phyloP scores from a whole-genome alignment of 345 rosid genomes.

The Camelina laxa region DNA sequence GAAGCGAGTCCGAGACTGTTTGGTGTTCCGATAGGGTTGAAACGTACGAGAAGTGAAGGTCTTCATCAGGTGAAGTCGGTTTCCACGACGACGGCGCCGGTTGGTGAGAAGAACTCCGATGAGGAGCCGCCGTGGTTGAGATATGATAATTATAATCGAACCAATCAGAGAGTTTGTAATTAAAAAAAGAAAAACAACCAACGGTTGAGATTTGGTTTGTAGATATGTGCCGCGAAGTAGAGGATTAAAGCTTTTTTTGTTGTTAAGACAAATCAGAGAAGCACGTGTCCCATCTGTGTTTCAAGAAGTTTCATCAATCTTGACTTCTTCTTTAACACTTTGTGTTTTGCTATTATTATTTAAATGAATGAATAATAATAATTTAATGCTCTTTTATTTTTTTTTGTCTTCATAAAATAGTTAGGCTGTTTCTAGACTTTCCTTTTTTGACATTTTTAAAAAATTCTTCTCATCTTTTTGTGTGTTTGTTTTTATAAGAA shows the following conservation, averaged over 20 bases:
- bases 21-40: constrained; percentile 67
- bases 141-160: constrained; percentile 41
- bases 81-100: constrained; percentile 27
- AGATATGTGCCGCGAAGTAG: constrained; percentile 21
- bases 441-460: not conserved
- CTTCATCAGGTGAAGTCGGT: constrained; percentile 21
- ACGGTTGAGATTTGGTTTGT: constrained; percentile 16
- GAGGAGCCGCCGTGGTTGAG: constrained; percentile 56
- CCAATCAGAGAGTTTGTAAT: constrained; percentile 59
- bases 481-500: not conserved
- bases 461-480: not conserved
- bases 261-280: not conserved
- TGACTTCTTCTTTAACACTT: constrained; percentile 32
- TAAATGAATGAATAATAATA: constrained; percentile 5
- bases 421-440: not conserved
- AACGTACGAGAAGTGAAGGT: constrained; percentile 57
- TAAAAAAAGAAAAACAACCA: constrained; percentile 18
- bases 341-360: not conserved
- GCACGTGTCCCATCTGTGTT: constrained; percentile 41
- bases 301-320: constrained; percentile 41
- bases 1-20: constrained; percentile 59
- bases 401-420: not conserved
- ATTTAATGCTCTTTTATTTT: constrained; percentile 26
- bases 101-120: constrained; percentile 53
- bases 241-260: constrained; percentile 13